These are phyloP conservation scores for Phytophthora multivora DNA, from an alignment of 352 stramenopile genomes.

Conservation along the genomic window DNA sequence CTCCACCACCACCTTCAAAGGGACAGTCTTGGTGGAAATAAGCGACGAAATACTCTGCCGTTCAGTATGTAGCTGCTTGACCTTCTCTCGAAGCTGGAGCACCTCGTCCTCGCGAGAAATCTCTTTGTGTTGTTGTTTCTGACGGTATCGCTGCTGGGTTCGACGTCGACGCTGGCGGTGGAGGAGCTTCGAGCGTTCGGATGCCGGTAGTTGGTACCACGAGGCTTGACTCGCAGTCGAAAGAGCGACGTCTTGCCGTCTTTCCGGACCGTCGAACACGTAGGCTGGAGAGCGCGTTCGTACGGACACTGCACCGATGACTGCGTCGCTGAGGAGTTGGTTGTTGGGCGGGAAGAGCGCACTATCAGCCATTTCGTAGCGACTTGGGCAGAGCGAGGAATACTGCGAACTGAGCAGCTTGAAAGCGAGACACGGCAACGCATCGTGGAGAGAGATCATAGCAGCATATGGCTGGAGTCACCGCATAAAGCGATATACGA, in stretches of 20 bases:
- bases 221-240: background rate
- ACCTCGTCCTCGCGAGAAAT: background rate
- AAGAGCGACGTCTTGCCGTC: background rate
- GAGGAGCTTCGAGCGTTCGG: background rate
- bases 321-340: background rate
- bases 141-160: constrained; percentile 12
- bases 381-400: background rate
- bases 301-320: background rate
- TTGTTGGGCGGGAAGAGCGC: background rate
- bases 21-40: background rate
- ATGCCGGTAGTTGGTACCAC: background rate
- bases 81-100: background rate
- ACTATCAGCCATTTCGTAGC: background rate
- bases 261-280: background rate
- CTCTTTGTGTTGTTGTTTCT: background rate
- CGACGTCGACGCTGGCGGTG: background rate
- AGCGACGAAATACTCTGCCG: background rate
- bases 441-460: background rate
- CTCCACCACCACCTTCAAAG: constrained; percentile 5
- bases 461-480: background rate
- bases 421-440: background rate
- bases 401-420: background rate
- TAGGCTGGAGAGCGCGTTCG: background rate
- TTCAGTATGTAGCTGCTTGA: background rate
- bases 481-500: background rate